A percentile compares a stretch with the other conserved stretches of the same genome.
These are phyloP conservation scores for Crepidotus variabilis DNA, from an alignment of 768 basidiomycete species.

Conservation along the genomic window DNA sequence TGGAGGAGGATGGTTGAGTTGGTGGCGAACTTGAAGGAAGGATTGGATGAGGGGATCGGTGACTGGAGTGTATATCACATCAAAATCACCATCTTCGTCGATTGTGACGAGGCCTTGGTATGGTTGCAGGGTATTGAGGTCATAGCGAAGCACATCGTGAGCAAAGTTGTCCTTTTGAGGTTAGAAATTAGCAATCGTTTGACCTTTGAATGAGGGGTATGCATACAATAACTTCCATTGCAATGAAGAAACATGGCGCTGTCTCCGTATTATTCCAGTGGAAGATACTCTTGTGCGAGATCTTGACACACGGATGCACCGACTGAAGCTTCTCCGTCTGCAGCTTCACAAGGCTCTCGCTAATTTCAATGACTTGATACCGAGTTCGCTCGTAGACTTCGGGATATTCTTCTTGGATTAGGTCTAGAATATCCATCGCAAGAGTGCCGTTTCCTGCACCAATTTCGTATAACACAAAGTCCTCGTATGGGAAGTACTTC, in stretches of 20 bases:
- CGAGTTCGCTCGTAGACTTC: conserved; percentile 91
- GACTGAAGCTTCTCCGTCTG: conserved; percentile 66
- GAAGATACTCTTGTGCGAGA: conserved; percentile 80
- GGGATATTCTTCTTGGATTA: conserved; percentile 70
- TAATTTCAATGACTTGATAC: conserved; percentile 96
- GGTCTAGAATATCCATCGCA: conserved; percentile 84
- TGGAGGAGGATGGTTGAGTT: conserved; percentile 54
- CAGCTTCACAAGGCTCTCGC: conserved; percentile 64
- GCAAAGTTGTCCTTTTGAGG: conserved; percentile 84
- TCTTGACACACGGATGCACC: conserved; percentile 62
- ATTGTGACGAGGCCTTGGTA: conserved; percentile 82
- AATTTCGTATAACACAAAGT: conserved; percentile 94
- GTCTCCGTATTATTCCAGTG: conserved; percentile 74
- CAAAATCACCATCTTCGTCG: conserved; percentile 77
- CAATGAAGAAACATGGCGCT: conserved; percentile 89
- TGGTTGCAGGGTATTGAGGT: conserved; percentile 72
- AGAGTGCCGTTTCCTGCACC: conserved; percentile 98
- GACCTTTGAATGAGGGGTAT: neutral
- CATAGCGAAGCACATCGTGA: conserved; percentile 92
- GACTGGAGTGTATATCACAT: conserved; percentile 77
- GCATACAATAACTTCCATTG: conserved; percentile 92
- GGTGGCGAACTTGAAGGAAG: conserved; percentile 67
- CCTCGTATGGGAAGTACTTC: conserved; percentile 94
- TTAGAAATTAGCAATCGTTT: conserved; percentile 1
- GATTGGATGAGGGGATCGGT: conserved; percentile 81